Conservation (phyloP, 108 stramenopile genomes). For the Pinguiococcus pyrenoidosus region DNA sequence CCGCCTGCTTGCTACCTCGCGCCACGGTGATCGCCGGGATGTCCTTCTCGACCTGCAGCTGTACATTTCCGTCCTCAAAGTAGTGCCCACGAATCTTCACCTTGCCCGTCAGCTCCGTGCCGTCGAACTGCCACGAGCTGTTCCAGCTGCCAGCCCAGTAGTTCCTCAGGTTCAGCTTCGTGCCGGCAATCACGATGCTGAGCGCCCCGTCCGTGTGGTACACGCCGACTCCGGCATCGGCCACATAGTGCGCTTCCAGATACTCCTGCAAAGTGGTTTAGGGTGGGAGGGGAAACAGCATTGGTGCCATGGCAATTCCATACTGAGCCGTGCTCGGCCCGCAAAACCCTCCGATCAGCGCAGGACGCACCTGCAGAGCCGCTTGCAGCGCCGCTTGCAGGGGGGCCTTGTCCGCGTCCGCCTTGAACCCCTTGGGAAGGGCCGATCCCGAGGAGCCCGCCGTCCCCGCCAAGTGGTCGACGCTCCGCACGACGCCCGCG, state of each 20-base stretch:
- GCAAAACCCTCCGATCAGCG: no score
- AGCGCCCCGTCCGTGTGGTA: neutral
- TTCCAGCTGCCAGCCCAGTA: slow-evolving; percentile 9
- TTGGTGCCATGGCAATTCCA: neutral
- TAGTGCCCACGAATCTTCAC: no score
- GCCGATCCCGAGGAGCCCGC: no score
- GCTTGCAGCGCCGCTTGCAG: no score
- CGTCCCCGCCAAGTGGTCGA: no score
- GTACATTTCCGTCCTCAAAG: slow-evolving; percentile 24
- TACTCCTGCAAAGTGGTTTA: neutral
- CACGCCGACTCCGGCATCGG: slow-evolving; percentile 8
- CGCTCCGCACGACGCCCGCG: no score
- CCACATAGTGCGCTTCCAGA: neutral
- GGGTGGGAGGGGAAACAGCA: neutral
- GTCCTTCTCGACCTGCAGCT: slow-evolving; percentile 22
- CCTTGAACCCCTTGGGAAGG: no score
- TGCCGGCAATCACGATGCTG: neutral
- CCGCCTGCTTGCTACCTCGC: neutral
- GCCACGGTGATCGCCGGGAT: slow-evolving; percentile 9
- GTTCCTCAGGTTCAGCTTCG: slow-evolving; percentile 1
- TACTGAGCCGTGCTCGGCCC: no score
- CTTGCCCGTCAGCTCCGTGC: no score
- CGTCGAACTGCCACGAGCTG: neutral
- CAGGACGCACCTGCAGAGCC: no score
- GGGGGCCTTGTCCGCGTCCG: no score